Percentiles rank a stretch among this genome's conserved stretches.
These are phyloP conservation scores for Umbellularia californica DNA, from an alignment of 164 flowering plant genomes.

Conservation along the genomic window DNA sequence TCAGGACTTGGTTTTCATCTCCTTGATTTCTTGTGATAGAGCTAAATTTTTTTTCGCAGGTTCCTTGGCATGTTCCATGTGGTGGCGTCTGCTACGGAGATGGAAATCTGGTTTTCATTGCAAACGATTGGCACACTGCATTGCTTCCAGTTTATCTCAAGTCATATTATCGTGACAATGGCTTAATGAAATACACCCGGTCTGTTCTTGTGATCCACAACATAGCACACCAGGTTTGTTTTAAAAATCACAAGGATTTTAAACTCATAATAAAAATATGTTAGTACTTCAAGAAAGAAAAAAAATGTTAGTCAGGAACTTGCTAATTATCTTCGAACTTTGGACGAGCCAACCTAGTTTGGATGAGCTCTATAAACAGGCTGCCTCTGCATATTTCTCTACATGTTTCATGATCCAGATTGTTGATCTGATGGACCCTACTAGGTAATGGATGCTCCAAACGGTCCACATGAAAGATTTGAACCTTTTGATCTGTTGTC, in stretches of 20 bases:
- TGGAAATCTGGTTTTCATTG: conserved; percentile 91
- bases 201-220: conserved; percentile 92
- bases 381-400: background rate
- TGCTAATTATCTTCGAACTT: background rate
- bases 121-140: conserved; percentile 99
- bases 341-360: background rate
- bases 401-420: background rate
- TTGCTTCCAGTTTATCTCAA: conserved; percentile 87
- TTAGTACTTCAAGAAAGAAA: too few species aligned
- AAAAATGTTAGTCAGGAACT: background rate
- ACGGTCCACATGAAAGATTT: background rate
- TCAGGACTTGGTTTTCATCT: background rate
- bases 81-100: conserved; percentile 98
- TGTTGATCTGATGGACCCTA: background rate
- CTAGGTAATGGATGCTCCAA: background rate
- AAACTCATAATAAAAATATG: background rate
- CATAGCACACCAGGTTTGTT: conserved; percentile 93
- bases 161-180: conserved; percentile 89
- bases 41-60: conserved; percentile 37
- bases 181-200: conserved; percentile 76
- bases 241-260: background rate
- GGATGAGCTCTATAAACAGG: background rate
- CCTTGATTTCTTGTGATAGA: background rate
- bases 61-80: conserved; percentile 95
- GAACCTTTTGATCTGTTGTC: background rate